Conservation (phyloP, 1,284 basidiomycete genomes). For the Testicularia cyperi region DNA sequence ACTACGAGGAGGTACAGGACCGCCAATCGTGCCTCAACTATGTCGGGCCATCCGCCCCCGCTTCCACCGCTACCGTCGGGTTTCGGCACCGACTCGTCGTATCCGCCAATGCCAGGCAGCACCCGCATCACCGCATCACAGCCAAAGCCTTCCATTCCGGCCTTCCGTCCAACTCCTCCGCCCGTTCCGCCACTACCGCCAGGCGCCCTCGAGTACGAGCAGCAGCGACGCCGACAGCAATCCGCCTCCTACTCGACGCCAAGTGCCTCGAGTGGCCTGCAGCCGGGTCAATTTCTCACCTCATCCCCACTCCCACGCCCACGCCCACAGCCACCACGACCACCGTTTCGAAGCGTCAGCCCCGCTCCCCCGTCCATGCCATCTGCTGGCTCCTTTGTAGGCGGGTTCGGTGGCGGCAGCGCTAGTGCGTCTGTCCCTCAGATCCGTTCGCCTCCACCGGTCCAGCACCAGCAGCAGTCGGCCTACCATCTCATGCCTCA, state of each 20-base stretch:
- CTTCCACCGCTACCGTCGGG: constrained; percentile 45
- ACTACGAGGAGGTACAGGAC: too few relatives aligned
- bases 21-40: too few relatives aligned
- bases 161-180: constrained; percentile 25
- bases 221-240: constrained; percentile 20
- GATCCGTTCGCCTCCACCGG: constrained; percentile 1
- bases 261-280: too few relatives aligned
- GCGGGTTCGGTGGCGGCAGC: constrained; percentile 7
- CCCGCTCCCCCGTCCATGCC: not conserved
- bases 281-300: too few relatives aligned
- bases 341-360: too few relatives aligned
- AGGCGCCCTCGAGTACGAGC: constrained; percentile 32
- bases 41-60: constrained; percentile 22
- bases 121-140: constrained; percentile 23
- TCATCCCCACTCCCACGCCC: too few relatives aligned
- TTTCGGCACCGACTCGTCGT: constrained; percentile 51
- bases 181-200: constrained; percentile 40
- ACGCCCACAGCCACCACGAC: too few relatives aligned
- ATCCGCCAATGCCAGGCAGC: constrained; percentile 48
- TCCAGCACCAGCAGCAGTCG: not conserved
- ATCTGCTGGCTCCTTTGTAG: constrained; percentile 11
- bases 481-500: not conserved
- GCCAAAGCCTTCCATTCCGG: constrained; percentile 6
- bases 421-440: too few relatives aligned
- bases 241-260: constrained; percentile 15